Percentiles rank a stretch among this genome's conserved stretches.
phyloP scores from a whole-genome alignment of 169 alveolate genomes.

The Babesia gibsoni region DNA sequence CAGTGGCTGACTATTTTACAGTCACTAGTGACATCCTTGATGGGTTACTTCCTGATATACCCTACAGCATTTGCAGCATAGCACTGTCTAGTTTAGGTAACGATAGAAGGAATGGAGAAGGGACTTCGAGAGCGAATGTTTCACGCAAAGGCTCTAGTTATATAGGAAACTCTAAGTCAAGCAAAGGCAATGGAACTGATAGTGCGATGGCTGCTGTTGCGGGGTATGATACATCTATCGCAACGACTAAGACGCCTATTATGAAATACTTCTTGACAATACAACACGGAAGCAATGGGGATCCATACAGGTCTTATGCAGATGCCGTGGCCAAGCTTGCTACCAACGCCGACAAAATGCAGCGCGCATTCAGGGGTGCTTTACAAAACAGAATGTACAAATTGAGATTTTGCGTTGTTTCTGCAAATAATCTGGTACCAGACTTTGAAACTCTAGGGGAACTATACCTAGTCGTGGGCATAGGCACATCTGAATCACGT shows the following conservation, averaged over 20 bases:
- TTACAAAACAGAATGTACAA: constrained; percentile 25
- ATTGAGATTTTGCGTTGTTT: constrained; percentile 47
- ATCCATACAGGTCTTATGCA: constrained; percentile 56
- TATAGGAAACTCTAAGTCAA: not conserved
- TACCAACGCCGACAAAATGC: constrained; percentile 38
- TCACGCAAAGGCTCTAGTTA: not conserved
- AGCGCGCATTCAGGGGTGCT: constrained; percentile 23
- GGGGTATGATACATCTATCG: not conserved
- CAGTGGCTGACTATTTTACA: constrained; percentile 43
- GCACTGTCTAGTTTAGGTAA: not conserved
- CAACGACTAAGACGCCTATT: not conserved
- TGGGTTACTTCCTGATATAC: constrained; percentile 37
- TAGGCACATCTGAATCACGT: constrained; percentile 47
- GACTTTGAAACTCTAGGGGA: constrained; percentile 2
- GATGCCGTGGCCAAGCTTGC: constrained; percentile 47
- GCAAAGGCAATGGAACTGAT: not conserved
- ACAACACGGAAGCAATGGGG: constrained; percentile 6
- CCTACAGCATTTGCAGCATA: constrained; percentile 19
- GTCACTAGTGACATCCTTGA: constrained; percentile 54
- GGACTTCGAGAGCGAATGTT: not conserved
- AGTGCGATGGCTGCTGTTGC: not conserved
- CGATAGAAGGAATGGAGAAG: not conserved
- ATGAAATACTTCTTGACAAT: constrained; percentile 59
- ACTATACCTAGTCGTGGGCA: constrained; percentile 45
- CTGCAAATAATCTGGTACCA: constrained; percentile 36